Evolutionary conservation across 371 early-diverging fungal genomes (phyloP).

Genomic region (Cladochytrium tenue): DNA sequence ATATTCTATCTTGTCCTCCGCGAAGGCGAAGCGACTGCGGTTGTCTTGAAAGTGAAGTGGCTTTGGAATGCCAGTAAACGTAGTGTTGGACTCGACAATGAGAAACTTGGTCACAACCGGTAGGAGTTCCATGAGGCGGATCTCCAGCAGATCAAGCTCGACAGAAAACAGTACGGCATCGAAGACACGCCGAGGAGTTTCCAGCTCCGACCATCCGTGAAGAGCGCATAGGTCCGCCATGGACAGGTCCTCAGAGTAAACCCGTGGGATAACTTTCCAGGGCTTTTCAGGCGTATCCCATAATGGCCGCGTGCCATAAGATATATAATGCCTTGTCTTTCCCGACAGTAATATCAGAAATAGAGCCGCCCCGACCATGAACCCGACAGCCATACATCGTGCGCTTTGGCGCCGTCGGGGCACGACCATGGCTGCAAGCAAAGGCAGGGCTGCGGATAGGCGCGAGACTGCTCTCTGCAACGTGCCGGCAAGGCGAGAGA

Average conservation of each 20-base stretch:
- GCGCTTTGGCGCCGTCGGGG: too few species aligned
- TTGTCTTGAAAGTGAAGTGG: conserved; percentile 40
- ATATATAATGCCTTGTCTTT: neutral
- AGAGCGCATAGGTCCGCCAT: neutral
- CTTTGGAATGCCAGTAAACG: conserved; percentile 34
- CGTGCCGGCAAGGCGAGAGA: too few species aligned
- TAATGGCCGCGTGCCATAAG: conserved; percentile 23
- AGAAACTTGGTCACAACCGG: conserved; percentile 38
- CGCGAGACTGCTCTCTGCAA: too few species aligned
- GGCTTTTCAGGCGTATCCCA: conserved; percentile 27
- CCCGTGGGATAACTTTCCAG: conserved; percentile 43
- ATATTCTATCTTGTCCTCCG: conserved; percentile 52
- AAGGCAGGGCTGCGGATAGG: too few species aligned
- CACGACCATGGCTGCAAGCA: too few species aligned
- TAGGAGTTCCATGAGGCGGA: conserved; percentile 34
- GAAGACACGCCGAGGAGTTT: conserved; percentile 9
- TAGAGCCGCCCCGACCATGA: too few species aligned
- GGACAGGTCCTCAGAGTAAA: conserved; percentile 24
- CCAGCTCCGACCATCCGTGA: conserved; percentile 14
- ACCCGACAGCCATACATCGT: too few species aligned
- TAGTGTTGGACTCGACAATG: conserved; percentile 30
- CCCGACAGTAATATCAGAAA: too few species aligned
- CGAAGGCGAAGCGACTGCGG: conserved; percentile 51
- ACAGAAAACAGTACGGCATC: conserved; percentile 36
- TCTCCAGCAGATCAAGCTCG: conserved; percentile 46